These are phyloP conservation scores for Buddleja alternifolia DNA, from an alignment of 257 asterid species.

Conservation along the genomic window DNA sequence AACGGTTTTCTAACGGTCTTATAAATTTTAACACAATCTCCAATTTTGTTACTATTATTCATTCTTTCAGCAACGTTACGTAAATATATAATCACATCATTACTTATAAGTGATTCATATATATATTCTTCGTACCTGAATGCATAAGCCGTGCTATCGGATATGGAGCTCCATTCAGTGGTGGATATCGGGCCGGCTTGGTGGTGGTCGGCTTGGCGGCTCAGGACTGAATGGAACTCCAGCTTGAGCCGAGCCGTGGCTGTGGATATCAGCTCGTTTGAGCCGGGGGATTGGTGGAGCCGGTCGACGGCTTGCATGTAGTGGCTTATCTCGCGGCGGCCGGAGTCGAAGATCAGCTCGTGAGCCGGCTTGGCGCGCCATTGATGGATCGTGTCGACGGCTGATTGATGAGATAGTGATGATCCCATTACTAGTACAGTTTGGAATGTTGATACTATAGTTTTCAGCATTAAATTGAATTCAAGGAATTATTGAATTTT, in stretches of 20 bases:
- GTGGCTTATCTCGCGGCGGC: constrained; percentile 33
- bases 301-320: constrained; percentile 49
- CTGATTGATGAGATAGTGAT: constrained; percentile 46
- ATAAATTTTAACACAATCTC: constrained; percentile 33
- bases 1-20: constrained; percentile 29
- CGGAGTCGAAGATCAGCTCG: constrained; percentile 49
- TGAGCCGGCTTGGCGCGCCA: constrained; percentile 44
- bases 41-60: constrained; percentile 30
- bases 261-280: constrained; percentile 28
- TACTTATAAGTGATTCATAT: constrained; percentile 27
- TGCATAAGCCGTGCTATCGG: constrained; percentile 46
- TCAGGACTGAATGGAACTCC: constrained; percentile 43
- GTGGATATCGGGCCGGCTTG: constrained; percentile 38
- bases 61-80: constrained; percentile 39
- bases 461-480: constrained; percentile 35
- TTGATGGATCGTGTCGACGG: constrained; percentile 34
- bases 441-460: constrained; percentile 21
- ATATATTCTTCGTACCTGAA: constrained; percentile 41
- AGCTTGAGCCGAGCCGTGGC: constrained; percentile 47
- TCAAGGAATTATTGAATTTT: too few relatives aligned
- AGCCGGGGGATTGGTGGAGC: constrained; percentile 31
- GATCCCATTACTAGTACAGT: constrained; percentile 43
- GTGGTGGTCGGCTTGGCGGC: constrained; percentile 28
- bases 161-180: constrained; percentile 34
- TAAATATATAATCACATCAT: constrained; percentile 32